phyloP scores from a whole-genome alignment of 169 alveolate species.

The Plasmodium adleri region DNA sequence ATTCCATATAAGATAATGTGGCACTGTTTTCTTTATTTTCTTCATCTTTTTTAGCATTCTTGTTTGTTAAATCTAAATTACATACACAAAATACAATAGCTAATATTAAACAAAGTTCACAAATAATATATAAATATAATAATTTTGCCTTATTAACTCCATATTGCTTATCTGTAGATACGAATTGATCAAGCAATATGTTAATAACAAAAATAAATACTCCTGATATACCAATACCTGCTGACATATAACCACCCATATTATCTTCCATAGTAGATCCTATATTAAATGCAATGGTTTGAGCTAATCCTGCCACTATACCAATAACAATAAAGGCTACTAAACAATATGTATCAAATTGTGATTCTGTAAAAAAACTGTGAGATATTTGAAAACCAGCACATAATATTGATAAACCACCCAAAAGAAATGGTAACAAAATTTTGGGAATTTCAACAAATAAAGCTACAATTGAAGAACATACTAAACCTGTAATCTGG shows the following conservation, averaged over 20 bases:
- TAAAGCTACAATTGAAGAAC: slow-evolving; percentile 38
- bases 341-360: slow-evolving; percentile 42
- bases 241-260: slow-evolving; percentile 69
- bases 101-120: slow-evolving; percentile 33
- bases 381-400: slow-evolving; percentile 71
- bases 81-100: slow-evolving; percentile 36
- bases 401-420: slow-evolving; percentile 25
- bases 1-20: slow-evolving; percentile 21
- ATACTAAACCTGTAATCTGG: slow-evolving; percentile 67
- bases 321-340: slow-evolving; percentile 52
- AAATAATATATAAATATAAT: slow-evolving; percentile 19
- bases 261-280: slow-evolving; percentile 58
- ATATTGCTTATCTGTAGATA: slow-evolving; percentile 11
- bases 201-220: slow-evolving; percentile 42
- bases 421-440: slow-evolving; percentile 33
- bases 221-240: slow-evolving; percentile 73
- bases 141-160: slow-evolving; percentile 19
- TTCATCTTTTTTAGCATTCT: slow-evolving; percentile 12
- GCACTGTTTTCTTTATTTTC: slow-evolving; percentile 25
- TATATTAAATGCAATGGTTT: slow-evolving; percentile 63
- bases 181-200: slow-evolving; percentile 42
- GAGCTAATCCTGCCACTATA: slow-evolving; percentile 51
- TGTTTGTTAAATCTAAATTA: slow-evolving; percentile 34
- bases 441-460: slow-evolving; percentile 37
- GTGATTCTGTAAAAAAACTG: not conserved